Evolutionary conservation across 169 alveolate genomes (phyloP), one percentile per base, ranked within the genome.

Genomic region (Plasmodium malariae): DNA sequence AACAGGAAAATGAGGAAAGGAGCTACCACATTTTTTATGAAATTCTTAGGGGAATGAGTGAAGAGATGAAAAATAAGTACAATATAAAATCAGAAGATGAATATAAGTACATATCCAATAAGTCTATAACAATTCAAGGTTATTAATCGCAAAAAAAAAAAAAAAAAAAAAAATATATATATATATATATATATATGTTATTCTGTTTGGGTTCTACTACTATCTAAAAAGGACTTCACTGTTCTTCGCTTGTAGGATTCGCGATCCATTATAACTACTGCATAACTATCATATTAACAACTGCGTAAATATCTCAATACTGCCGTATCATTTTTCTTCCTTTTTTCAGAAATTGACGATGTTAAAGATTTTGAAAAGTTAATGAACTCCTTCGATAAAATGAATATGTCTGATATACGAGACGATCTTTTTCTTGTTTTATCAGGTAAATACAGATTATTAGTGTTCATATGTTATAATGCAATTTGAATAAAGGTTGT

Each of bases 11-110:
- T 37, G 74, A 92, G 9, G 95, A 92, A 62, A 83, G 95, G 59
- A 72, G 93, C 55, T 92, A 92, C 59, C 95, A 92, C 70, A 87
- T 92, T 34, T 92, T 92, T 85, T 92, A 92, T 69, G 88, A 83
- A 85, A 80, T 92, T 26, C 74, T 92, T 24, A 89, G 88, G 28
- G 93, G 93, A 26, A 87, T 68, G 72, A 57, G 67, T 30, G 57
- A 28, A 2, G 92, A 70, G n/a, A 45, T 86, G 71, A 86, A 86
- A 62, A 55, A 40, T 28, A 86, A 69, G 49, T 86, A 80, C 71
- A 80, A 80, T n/a, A 65, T 80, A 4, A 80, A 68, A 30, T 34
- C 71, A 2, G 90, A 80, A 67, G 14, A 32, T 21, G 73, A 80
- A 45, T 80, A 80, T 32, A 80, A 80, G 32, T 80, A 80, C 43